Base-by-base conservation (phyloP, 495 filamentous ascomycete species). In the Podospora pseudocomata region DNA sequence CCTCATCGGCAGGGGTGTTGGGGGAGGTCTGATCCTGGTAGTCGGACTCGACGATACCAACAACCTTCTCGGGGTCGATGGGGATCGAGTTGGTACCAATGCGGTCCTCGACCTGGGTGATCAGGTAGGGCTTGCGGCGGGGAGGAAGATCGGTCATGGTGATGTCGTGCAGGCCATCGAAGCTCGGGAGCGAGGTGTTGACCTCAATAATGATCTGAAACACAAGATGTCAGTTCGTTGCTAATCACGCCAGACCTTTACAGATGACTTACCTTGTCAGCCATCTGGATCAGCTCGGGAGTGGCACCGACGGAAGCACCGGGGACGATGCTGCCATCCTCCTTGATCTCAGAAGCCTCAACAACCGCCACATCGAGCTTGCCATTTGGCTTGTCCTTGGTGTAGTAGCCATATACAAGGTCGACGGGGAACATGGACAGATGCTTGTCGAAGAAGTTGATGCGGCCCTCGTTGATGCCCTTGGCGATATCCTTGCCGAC, bases 381-480 rank as follows among this genome's bases (percentile, higher is more conserved):
- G 72, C 90, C 90, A 63, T 80, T 86, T 2, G 88, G 85, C 75
- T 88, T 88, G 76, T 96, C 85, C 80, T 89, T 86, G 9, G 91
- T 94, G 76, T 94, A 93, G 80, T 86, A 96, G 65, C 93, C 90
- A 68, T 76, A 92, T 65, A 94, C 88, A 70, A 97, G 80, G 81
- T 97, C 93, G 57, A 89, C 87, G 27, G 93, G 93, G 78, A 97
- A 97, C 92, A 96, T 96, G 79, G 88, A 91, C 71, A 97, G 76
- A 82, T 97, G 93, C 80, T 96, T 92, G 75, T 97, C 93, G 68
- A 96, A 96, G 80, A 97, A 97, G 59, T 93, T 90, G 71, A 97
- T 97, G 65, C 89, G 86, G 15, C 92, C 93, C 69, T 88, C 87
- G 75, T 97, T 97, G 79, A 97, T 96, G 2, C 93, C 92, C 82